Evolutionary conservation across 2,329 filamentous ascomycete species (phyloP), one percentile per base, ranked within the genome.

Genomic region (Balansia obtecta): DNA sequence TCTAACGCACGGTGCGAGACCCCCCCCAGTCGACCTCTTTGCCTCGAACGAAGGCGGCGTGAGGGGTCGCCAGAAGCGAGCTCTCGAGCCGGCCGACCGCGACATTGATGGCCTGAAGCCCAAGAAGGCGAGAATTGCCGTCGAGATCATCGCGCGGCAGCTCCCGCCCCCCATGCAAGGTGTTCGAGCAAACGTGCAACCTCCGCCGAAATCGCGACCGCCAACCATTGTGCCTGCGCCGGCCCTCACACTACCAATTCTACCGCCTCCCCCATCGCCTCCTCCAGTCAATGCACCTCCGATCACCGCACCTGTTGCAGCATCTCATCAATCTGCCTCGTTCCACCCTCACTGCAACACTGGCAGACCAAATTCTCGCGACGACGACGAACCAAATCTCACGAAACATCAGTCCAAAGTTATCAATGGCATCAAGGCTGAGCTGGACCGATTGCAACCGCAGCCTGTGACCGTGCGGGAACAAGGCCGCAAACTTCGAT

Each of bases 401-500:
- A 75, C 72, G 56, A 77, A 72, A 63, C 72, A 79, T 54, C 73
- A 75, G 59, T 71, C 75, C 56, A 82, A 81, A 63, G 74, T 77
- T 48, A 73, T 70, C 58, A 80, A 81, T 70, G 79, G 79, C 56
- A 75, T 82, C 54, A 76, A 73, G 60, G 77, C 82, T 61, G 79
- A 83, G 64, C 66, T 82, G 57, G 73, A 77, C 58, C 68, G 72
- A 46, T 63, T 82, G 57, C 76, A 81, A 59, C 73, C 76, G 37
- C 66, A 62, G 46, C 59, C 66, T 27, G 64, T 66, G 40, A 71
- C 74, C 56, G 67, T 67, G 37, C 69, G 71, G 58, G 72, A 81
- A 53, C 83, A 86, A 57, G 85, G 90, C 56, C 76, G 78, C 61
- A 91, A 88, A 63, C 72, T 96, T 64, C 80, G 91, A 55, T 95